Evolutionary conservation across 2,329 filamentous ascomycete species (phyloP), one percentile per base, ranked within the genome.

Genomic region (Monilinia fructicola): DNA sequence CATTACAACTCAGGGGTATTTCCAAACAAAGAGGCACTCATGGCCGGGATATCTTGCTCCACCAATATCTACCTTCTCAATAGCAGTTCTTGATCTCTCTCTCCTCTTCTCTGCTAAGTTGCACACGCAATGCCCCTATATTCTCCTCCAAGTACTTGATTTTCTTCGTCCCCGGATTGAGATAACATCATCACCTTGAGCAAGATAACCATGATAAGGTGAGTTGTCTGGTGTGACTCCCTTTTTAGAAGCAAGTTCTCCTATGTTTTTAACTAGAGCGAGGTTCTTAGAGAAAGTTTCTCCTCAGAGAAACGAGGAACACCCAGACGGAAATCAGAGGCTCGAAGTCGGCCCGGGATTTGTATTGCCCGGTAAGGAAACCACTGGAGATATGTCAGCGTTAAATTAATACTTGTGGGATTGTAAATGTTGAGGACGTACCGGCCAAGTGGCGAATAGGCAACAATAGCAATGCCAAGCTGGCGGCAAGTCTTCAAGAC

Each of bases 391-490:
- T 46, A 14, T 11, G 40, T 66, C 28, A 53, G 44, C 42, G n/a
- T 63, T 10, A 1, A 7, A 9, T 50, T 18, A 5, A 12, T 61
- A 40, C 3, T 16, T 54, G 4, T 12, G 6, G 3, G 23, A 12
- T 14, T 31, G 11, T 31, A 16, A 16, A 53, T 54, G 23, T 53
- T 50, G 80, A 35, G 23, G 2, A 18, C 56, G 14, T 66, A 66
- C 64, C 64, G 64, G 2, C 85, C 85, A 4, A 90, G 80, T 2
- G 87, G 87, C 16, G 81, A 82, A 76, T 86, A 88, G 1, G 84
- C 82, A 2, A 90, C 79, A 4, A 85, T 76, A 1, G 84, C 78
- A 3, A 86, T 78, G 0, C 85, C 85, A 2, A 89, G 81, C 72
- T 88, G 84, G 21, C 82, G 80, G 67, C 81, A 83, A 0, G 85